Percentiles rank a stretch among this genome's conserved stretches.
Conservation (phyloP, 139 green algal species). For the Coelastrella sp. region DNA sequence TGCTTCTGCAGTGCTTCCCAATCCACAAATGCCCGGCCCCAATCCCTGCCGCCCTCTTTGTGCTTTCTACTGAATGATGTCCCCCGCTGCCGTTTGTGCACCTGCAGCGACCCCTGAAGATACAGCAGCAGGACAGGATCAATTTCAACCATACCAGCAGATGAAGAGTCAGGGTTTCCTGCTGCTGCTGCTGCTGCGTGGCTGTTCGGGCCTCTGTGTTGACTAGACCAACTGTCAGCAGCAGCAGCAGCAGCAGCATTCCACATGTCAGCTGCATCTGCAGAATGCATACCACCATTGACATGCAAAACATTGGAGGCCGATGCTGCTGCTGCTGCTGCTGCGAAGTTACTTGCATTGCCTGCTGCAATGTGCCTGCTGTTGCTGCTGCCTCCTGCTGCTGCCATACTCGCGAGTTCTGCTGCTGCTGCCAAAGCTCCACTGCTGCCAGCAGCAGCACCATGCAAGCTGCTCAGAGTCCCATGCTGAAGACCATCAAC, state of each 20-base stretch:
- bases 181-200: constrained; percentile 14
- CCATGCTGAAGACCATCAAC: background rate
- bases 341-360: background rate
- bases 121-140: constrained; percentile 46
- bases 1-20: constrained; percentile 28
- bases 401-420: constrained; percentile 7
- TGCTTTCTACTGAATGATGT: background rate
- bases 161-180: background rate
- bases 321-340: constrained; percentile 14
- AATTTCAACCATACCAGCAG: constrained; percentile 34
- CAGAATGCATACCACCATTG: too few relatives aligned
- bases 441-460: background rate
- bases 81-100: constrained; percentile 22
- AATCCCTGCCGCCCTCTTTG: constrained; percentile 1
- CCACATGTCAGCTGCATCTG: too few relatives aligned
- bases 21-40: constrained; percentile 27
- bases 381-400: background rate
- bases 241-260: constrained; percentile 8
- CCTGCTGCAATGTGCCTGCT: constrained; percentile 1
- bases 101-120: constrained; percentile 44
- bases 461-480: background rate
- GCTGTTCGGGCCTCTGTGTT: too few relatives aligned
- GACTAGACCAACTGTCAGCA: too few relatives aligned
- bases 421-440: constrained; percentile 23
- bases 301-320: background rate